A percentile compares a stretch with the other conserved stretches of the same genome.
Conservation (phyloP, 352 stramenopile genomes). For the Globisporangium mamillatum region DNA sequence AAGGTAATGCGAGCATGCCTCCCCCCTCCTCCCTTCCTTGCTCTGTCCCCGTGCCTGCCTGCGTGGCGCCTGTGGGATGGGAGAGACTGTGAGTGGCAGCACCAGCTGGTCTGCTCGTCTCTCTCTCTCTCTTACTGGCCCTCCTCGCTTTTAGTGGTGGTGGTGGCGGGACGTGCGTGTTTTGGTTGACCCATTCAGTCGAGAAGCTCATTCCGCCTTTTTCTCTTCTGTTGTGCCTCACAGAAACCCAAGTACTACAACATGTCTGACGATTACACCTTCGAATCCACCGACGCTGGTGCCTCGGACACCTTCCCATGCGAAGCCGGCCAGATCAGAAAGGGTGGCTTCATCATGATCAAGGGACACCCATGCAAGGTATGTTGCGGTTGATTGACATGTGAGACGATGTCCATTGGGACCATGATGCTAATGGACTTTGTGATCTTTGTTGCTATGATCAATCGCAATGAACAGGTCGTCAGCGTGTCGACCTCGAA, state of each 20-base stretch:
- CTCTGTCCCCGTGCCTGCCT: neutral
- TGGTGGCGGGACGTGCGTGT: neutral
- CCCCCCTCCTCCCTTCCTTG: neutral
- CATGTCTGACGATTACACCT: conserved; percentile 75
- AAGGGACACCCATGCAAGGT: conserved; percentile 99
- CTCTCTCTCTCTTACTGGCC: neutral
- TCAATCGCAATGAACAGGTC: conserved; percentile 27
- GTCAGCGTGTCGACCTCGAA: conserved; percentile 99
- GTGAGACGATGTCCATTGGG: neutral
- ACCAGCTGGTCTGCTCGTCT: neutral
- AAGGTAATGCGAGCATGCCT: conserved; percentile 15
- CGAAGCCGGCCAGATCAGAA: conserved; percentile 99
- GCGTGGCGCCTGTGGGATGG: conserved; percentile 1
- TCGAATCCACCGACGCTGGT: conserved; percentile 96
- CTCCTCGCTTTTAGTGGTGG: conserved; percentile 9
- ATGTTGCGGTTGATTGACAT: conserved; percentile 14
- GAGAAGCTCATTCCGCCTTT: conserved; percentile 18
- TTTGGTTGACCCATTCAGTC: neutral
- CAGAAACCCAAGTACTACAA: conserved; percentile 16
- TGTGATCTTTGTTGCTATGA: neutral
- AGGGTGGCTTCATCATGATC: conserved; percentile 99
- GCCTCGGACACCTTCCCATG: conserved; percentile 97
- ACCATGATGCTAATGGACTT: conserved; percentile 2
- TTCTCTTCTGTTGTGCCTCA: neutral
- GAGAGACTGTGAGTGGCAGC: neutral